A percentile compares a stretch with the other conserved stretches of the same genome.
Conservation (phyloP, 2,329 filamentous ascomycete genomes). For the Pseudogymnoascus sp. region DNA sequence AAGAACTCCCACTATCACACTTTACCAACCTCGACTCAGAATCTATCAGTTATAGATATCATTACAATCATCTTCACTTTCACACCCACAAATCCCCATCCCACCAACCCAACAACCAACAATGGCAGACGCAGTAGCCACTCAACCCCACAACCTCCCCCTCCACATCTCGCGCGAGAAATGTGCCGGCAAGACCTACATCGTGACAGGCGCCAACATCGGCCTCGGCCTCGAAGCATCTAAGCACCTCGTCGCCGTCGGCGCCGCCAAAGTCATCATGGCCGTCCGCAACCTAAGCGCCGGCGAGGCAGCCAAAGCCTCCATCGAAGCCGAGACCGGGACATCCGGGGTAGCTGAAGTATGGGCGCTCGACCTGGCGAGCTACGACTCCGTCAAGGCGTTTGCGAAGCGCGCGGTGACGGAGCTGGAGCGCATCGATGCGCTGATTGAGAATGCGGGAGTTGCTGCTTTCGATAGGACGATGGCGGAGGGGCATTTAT, state of each 20-base stretch:
- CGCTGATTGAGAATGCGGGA: slow-evolving; percentile 18
- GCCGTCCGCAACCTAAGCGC: slow-evolving; percentile 31
- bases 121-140: neutral
- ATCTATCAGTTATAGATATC: neutral
- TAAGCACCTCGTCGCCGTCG: slow-evolving; percentile 31
- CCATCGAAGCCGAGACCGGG: slow-evolving; percentile 25
- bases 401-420: slow-evolving; percentile 14
- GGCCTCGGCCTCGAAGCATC: slow-evolving; percentile 36
- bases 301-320: slow-evolving; percentile 30
- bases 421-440: slow-evolving; percentile 14
- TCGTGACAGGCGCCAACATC: slow-evolving; percentile 34
- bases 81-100: neutral
- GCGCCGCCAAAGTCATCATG: slow-evolving; percentile 32
- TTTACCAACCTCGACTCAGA: neutral
- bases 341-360: slow-evolving; percentile 12
- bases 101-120: neutral
- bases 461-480: slow-evolving; percentile 12
- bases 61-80: neutral
- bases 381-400: slow-evolving; percentile 15
- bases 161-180: slow-evolving; percentile 7
- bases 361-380: slow-evolving; percentile 17
- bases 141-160: slow-evolving; percentile 12
- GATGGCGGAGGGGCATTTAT: slow-evolving; percentile 32
- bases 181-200: slow-evolving; percentile 14
- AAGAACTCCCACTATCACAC: neutral